Conservation (phyloP, 148 eudicot species). For the Silene conica region DNA sequence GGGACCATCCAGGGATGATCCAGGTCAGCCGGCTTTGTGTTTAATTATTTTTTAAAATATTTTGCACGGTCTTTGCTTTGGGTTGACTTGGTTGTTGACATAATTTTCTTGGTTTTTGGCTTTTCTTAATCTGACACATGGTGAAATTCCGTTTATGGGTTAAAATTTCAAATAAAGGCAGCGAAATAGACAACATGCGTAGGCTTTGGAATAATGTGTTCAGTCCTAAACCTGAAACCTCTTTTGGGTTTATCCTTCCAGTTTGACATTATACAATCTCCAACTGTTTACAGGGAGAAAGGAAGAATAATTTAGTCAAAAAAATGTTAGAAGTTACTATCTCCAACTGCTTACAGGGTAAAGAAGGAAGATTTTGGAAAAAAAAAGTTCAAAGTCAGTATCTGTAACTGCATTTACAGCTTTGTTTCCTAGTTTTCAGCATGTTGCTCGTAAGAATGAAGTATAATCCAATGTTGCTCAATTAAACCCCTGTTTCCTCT, state of each 20-base stretch:
- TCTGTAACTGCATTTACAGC: background rate
- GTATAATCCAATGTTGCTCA: background rate
- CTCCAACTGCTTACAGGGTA: too few relatives aligned
- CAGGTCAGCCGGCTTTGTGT: conserved; percentile 43
- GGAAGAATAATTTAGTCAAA: too few relatives aligned
- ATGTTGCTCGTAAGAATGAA: background rate
- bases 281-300: too few relatives aligned
- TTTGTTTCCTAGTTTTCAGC: background rate
- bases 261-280: background rate
- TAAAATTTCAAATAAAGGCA: background rate
- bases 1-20: conserved; percentile 99
- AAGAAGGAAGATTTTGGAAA: too few relatives aligned
- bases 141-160: background rate
- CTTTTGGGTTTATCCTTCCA: background rate
- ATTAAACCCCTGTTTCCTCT: background rate
- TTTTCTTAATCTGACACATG: background rate
- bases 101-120: background rate
- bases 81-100: background rate
- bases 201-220: background rate
- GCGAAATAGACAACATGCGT: background rate
- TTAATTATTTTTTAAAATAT: background rate
- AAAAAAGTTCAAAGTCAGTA: background rate
- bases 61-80: background rate
- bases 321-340: too few relatives aligned
- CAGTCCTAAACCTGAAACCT: background rate